These are phyloP conservation scores for Chaetomiaceae sp. DNA, from an alignment of 2,329 filamentous ascomycete genomes.

Conservation along the genomic window DNA sequence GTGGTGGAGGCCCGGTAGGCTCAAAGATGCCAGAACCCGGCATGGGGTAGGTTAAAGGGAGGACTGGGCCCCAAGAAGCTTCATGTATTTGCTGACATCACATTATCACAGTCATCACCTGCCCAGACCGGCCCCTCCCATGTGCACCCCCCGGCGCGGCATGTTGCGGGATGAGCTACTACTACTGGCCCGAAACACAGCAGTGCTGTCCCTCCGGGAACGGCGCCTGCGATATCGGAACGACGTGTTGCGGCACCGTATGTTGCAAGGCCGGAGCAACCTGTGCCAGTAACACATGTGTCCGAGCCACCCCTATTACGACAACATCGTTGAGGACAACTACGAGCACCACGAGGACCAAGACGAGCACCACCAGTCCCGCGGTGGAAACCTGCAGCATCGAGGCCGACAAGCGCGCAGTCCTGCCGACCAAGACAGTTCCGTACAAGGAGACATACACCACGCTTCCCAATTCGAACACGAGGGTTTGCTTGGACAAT, in stretches of 20 bases:
- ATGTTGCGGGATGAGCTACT: background rate
- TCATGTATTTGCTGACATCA: background rate
- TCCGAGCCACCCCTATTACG: no score
- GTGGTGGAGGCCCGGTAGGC: background rate
- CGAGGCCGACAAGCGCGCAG: background rate
- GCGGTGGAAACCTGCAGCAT: background rate
- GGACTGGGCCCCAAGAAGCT: no score
- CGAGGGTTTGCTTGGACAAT: background rate
- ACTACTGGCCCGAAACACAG: background rate
- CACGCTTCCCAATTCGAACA: background rate
- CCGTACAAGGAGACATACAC: background rate
- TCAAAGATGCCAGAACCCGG: background rate
- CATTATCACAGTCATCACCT: background rate
- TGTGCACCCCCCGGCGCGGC: background rate
- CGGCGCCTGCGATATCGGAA: background rate
- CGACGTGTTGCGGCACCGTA: background rate
- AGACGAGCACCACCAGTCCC: background rate
- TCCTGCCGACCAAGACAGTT: background rate
- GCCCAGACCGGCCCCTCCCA: background rate
- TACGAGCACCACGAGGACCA: no score
- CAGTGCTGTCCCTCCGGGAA: background rate
- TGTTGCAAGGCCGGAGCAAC: background rate
- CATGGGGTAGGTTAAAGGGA: background rate
- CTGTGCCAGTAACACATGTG: background rate
- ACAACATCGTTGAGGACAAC: no score